Percentiles rank a stretch among this genome's conserved stretches.
Conservation (phyloP, 2,329 filamentous ascomycete genomes). For the Paramyrothecium roridum region DNA sequence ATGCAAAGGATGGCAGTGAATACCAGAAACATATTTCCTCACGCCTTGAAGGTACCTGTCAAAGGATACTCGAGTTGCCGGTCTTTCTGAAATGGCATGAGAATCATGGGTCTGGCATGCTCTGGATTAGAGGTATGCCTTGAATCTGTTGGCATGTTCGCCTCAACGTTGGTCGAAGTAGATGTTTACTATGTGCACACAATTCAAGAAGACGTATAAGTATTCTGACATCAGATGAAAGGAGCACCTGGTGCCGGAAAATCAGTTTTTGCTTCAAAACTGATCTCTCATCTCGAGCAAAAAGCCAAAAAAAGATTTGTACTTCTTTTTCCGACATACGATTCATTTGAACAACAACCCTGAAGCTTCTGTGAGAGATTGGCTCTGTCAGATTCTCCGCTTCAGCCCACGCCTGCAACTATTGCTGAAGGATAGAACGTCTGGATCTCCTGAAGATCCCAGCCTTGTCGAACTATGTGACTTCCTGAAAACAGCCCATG, state of each 20-base stretch:
- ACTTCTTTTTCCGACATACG: slow-evolving; percentile 34
- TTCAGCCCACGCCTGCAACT: slow-evolving; percentile 23
- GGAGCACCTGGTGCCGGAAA: slow-evolving; percentile 33
- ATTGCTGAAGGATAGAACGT: no score
- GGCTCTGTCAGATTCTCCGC: slow-evolving; percentile 24
- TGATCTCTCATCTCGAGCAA: slow-evolving; percentile 12
- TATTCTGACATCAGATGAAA: slow-evolving; percentile 13
- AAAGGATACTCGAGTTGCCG: slow-evolving; percentile 6
- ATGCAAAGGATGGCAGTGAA: slow-evolving; percentile 16
- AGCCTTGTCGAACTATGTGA: slow-evolving; percentile 31
- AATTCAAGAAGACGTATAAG: no score
- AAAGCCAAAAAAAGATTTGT: slow-evolving; percentile 21
- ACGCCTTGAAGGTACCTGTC: slow-evolving; percentile 10
- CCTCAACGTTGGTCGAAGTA: no score
- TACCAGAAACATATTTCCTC: slow-evolving; percentile 16
- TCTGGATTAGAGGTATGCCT: slow-evolving; percentile 8
- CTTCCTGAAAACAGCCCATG: slow-evolving; percentile 11
- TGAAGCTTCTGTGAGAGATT: slow-evolving; percentile 23
- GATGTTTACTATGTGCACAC: no score
- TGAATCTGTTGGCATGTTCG: no score
- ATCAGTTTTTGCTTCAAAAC: slow-evolving; percentile 23
- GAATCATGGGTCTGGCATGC: slow-evolving; percentile 5
- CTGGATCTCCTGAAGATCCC: no score
- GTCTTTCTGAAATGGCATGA: slow-evolving; percentile 9
- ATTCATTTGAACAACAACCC: slow-evolving; percentile 27